Evolutionary conservation across 2,329 filamentous ascomycete genomes (phyloP).

Genomic region (Aspergillus eucalypticola): DNA sequence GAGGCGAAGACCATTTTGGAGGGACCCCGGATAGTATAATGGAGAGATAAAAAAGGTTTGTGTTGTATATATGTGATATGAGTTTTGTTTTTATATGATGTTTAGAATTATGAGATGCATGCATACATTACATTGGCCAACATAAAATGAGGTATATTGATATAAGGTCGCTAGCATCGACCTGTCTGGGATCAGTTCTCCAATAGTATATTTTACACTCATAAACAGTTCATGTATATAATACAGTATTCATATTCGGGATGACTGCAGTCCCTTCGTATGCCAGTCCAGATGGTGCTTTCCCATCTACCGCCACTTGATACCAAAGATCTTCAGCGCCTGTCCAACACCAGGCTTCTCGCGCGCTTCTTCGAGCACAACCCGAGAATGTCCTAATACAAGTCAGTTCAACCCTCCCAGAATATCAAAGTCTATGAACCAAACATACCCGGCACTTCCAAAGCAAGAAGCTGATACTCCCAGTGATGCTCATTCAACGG

Average conservation of each 20-base stretch:
- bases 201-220: no score
- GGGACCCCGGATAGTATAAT: constrained; percentile 41
- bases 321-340: constrained; percentile 53
- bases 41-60: not conserved
- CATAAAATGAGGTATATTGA: not conserved
- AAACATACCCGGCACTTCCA: constrained; percentile 70
- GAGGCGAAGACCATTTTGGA: constrained; percentile 76
- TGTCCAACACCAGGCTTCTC: constrained; percentile 42
- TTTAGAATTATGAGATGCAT: constrained; percentile 2
- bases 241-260: no score
- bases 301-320: constrained; percentile 44
- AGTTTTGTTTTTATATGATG: not conserved
- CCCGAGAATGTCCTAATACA: constrained; percentile 43
- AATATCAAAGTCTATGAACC: not conserved
- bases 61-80: constrained; percentile 6
- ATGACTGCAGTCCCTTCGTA: no score
- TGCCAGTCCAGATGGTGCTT: no score
- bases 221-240: no score
- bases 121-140: not conserved
- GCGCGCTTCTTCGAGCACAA: constrained; percentile 48
- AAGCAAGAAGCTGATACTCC: constrained; percentile 74
- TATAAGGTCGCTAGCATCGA: no score
- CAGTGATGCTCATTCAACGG: constrained; percentile 65
- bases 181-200: no score
- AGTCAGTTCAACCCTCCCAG: constrained; percentile 1